Evolutionary conservation across 2,329 filamentous ascomycete species (phyloP).

Genomic region (Epichloe festucae): DNA sequence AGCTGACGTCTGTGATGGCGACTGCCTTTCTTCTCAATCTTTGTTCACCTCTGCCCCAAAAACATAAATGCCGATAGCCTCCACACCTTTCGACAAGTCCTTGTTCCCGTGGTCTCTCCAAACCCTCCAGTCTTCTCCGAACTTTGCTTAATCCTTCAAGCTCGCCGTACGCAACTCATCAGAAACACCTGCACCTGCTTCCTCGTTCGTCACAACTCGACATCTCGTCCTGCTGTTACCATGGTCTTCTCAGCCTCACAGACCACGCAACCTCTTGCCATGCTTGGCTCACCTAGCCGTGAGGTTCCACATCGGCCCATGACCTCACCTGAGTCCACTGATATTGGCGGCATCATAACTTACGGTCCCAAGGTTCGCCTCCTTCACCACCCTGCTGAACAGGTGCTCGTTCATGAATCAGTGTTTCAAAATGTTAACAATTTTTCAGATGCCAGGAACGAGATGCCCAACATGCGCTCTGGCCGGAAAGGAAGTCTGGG

Average conservation of each 20-base stretch:
- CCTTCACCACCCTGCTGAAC: not conserved
- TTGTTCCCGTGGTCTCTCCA: not conserved
- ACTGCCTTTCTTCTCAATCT: not conserved
- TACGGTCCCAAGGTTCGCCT: conserved; percentile 7
- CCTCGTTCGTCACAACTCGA: too few relatives aligned
- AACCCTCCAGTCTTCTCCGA: not conserved
- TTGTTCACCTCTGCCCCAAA: conserved; percentile 10
- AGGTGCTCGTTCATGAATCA: too few relatives aligned
- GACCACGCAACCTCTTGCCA: not conserved
- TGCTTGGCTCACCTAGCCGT: not conserved
- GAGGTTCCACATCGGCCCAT: not conserved
- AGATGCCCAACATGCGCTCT: conserved; percentile 37
- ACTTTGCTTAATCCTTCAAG: not conserved
- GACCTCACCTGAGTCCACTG: conserved; percentile 1
- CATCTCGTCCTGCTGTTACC: not conserved
- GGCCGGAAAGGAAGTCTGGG: conserved; percentile 40
- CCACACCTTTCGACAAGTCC: conserved; percentile 9
- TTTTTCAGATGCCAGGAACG: conserved; percentile 33
- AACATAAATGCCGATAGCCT: conserved; percentile 22
- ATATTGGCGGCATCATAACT: conserved; percentile 2
- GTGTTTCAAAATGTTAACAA: conserved; percentile 2
- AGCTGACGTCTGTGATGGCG: not conserved
- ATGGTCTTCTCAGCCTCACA: not conserved
- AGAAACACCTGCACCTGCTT: not conserved
- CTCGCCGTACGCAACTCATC: not conserved